Evolutionary conservation across 2,329 filamentous ascomycete genomes (phyloP).

Genomic region (Ceratocystis harringtonii): DNA sequence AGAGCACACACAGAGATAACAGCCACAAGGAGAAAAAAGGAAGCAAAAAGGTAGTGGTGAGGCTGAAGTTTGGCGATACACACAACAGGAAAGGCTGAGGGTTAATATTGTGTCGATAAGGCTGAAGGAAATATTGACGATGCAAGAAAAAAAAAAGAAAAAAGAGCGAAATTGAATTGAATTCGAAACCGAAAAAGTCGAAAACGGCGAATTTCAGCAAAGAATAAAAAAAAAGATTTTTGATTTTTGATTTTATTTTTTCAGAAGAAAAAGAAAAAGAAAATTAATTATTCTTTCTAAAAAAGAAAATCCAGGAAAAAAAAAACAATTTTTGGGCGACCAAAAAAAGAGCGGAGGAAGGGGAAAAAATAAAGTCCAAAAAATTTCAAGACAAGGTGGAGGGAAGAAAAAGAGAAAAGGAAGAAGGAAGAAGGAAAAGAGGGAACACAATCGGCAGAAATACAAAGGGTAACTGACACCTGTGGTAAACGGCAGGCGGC

Average conservation of each 20-base stretch:
- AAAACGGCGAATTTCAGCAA: not conserved
- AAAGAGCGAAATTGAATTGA: not conserved
- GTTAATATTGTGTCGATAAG: not conserved
- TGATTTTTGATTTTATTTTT: not conserved
- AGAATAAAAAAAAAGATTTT: not conserved
- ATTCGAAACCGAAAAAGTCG: not conserved
- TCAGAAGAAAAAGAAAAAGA: not conserved
- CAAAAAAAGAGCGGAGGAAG: constrained; percentile 3
- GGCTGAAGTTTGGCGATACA: not conserved
- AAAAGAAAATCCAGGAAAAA: not conserved
- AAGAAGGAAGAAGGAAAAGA: not conserved
- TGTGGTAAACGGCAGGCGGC: not conserved
- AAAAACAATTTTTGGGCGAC: not conserved
- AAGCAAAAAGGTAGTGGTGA: constrained; percentile 6
- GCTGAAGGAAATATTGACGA: not conserved
- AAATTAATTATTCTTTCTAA: not conserved
- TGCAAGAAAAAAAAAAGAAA: constrained; percentile 4
- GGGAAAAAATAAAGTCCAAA: constrained; percentile 4
- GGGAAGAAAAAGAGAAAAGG: not conserved
- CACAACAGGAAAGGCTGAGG: not conserved
- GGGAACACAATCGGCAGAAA: not conserved
- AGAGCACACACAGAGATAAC: not conserved
- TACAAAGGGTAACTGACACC: not conserved
- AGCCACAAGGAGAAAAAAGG: not conserved
- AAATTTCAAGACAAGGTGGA: not conserved